These are phyloP conservation scores for Aegilops sharonensis DNA, from an alignment of 176 grass and related monocot species.

Conservation along the genomic window DNA sequence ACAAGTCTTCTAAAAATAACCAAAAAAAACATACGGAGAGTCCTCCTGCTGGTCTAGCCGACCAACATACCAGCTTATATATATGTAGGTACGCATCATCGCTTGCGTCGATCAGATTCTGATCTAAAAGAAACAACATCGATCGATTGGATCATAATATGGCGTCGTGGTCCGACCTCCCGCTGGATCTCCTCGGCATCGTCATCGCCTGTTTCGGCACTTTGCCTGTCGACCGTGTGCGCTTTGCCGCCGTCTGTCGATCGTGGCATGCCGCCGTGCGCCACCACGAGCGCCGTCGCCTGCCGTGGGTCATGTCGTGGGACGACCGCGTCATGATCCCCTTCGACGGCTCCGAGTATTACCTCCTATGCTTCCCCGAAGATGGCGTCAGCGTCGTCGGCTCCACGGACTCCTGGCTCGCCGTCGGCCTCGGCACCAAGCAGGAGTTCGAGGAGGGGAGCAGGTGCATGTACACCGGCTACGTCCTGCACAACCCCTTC, in stretches of 20 bases:
- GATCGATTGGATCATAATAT: neutral
- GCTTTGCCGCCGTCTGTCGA: neutral
- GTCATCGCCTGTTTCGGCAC: neutral
- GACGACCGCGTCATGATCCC: neutral
- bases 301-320: neutral
- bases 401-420: neutral
- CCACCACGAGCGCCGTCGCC: neutral
- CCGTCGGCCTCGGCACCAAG: neutral
- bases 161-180: neutral
- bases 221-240: neutral
- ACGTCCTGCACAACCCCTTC: neutral
- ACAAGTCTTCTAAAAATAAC: too few species aligned
- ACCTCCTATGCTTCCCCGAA: neutral
- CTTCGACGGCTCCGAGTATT: neutral
- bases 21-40: too few species aligned
- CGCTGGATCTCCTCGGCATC: neutral
- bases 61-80: too few species aligned
- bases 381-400: neutral
- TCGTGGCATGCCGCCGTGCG: neutral
- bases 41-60: too few species aligned
- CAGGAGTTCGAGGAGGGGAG: neutral
- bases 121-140: neutral
- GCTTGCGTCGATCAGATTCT: neutral
- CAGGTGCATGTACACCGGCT: neutral
- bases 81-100: too few species aligned